Evolutionary conservation across 441 rosid species (phyloP), one percentile per base, ranked within the genome.

Genomic region (Pelargonium myrrhifolium): DNA sequence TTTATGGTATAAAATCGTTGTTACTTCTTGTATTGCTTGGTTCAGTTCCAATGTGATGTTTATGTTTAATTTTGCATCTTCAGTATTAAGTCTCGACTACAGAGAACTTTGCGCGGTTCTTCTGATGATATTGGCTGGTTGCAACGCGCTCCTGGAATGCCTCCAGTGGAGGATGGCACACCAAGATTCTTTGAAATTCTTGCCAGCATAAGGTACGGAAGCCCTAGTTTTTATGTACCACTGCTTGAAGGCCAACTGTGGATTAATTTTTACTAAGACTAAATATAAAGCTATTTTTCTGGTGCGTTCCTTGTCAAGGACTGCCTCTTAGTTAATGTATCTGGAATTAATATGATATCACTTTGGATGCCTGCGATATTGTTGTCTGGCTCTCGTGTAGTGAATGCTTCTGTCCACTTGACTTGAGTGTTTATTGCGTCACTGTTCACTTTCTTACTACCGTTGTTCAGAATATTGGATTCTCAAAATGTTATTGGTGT

Each of bases 41-140:
- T 55, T 55, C 61, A 20, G 61, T 20, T 55, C 11, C 21, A 9
- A 55, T 55, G 61, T 20, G 21, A 55, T 55, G 61, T 55, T 18
- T 20, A 55, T 18, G 20, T 55, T 20, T 20, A 17, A 18, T 20
- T 55, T 55, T 7, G 14, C 9, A 55, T 55, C 26, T 74, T 67
- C 79, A 94, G 99, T 76, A 92, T 94, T 73, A 74, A 89, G 66
- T 96, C 92, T 72, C 85, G 92, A 20, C 96, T 90, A 51, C 78
- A 92, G 76, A 88, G 88, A 78, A 91, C 97, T 51, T 92, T 91
- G 69, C 94, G 88, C 61, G 97, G 99, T 59, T 91, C 97, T 9
- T 92, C 96, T 49, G 89, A 89, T 77, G 99, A 94, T 80, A 85
- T 94, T 74, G 97, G 99, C 64, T 94, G 97, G 99, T 82, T 94